These are phyloP conservation scores for Annulohypoxylon truncatum DNA, from an alignment of 2,329 filamentous ascomycete species.

Conservation along the genomic window DNA sequence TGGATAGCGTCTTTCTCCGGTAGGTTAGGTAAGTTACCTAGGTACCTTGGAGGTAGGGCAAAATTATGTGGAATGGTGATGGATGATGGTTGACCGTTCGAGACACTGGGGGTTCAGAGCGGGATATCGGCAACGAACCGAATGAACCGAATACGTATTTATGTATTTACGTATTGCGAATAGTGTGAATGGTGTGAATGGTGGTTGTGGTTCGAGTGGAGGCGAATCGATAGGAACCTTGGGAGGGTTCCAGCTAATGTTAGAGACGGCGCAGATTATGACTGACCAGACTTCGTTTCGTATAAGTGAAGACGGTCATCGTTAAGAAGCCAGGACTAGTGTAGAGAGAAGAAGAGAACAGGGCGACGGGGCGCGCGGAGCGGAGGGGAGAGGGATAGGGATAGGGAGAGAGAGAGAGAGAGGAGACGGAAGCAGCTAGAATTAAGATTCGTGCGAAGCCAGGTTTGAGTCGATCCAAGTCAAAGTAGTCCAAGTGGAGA, in stretches of 20 bases:
- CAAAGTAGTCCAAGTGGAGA: conserved; percentile 27
- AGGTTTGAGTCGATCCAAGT: conserved; percentile 40
- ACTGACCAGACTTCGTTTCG: conserved; percentile 45
- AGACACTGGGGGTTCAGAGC: conserved; percentile 7
- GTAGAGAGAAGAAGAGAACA: conserved; percentile 12
- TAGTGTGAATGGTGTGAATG: background rate
- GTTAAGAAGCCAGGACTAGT: conserved; percentile 36
- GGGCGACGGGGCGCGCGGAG: background rate
- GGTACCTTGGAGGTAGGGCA: conserved; percentile 1
- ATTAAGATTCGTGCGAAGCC: conserved; percentile 41
- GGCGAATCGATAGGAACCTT: conserved; percentile 48
- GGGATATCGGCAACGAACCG: conserved; percentile 25
- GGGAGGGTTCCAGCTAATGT: conserved; percentile 51
- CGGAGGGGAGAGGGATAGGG: background rate
- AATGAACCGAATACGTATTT: conserved; percentile 8
- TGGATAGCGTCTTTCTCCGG: background rate
- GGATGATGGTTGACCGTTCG: background rate
- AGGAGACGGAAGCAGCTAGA: conserved; percentile 38
- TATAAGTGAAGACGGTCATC: conserved; percentile 48
- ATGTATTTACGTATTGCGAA: background rate
- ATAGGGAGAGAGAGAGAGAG: background rate
- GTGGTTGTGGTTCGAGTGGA: conserved; percentile 7
- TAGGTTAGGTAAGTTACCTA: conserved; percentile 4
- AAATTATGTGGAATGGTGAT: background rate
- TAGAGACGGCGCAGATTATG: conserved; percentile 47